These are phyloP conservation scores for Aureobasidium sp. DNA, from an alignment of 2,329 filamentous ascomycete genomes.

Conservation along the genomic window DNA sequence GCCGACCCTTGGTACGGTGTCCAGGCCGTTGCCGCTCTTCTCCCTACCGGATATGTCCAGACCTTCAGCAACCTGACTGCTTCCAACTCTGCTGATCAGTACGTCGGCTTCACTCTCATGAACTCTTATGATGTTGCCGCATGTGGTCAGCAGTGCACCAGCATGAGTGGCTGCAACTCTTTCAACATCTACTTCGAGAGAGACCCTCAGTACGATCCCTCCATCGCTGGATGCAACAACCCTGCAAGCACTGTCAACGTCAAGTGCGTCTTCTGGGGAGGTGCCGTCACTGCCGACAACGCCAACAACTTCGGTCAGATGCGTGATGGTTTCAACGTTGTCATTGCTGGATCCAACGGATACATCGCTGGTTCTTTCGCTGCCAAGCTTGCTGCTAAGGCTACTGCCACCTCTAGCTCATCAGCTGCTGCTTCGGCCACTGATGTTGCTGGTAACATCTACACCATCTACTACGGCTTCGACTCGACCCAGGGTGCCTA, in stretches of 20 bases:
- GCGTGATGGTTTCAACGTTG: constrained; percentile 16
- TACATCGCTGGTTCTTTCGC: background rate
- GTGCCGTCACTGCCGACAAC: constrained; percentile 20
- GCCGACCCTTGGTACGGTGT: constrained; percentile 1
- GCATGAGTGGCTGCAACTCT: constrained; percentile 15
- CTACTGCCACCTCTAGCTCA: constrained; percentile 13
- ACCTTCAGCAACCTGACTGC: constrained; percentile 22
- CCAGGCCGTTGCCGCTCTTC: background rate
- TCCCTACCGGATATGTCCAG: constrained; percentile 18
- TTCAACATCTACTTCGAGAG: constrained; percentile 17
- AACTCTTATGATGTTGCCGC: constrained; percentile 13
- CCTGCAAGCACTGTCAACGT: constrained; percentile 28
- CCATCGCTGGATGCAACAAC: constrained; percentile 28
- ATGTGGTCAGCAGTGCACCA: constrained; percentile 13
- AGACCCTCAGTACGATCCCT: constrained; percentile 23
- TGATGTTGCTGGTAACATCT: constrained; percentile 15
- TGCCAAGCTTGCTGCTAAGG: constrained; percentile 12
- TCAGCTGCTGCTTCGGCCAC: constrained; percentile 11
- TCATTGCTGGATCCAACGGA: constrained; percentile 5
- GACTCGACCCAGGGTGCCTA: constrained; percentile 15
- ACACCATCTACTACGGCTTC: constrained; percentile 16
- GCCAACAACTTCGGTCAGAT: constrained; percentile 25
- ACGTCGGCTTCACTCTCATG: constrained; percentile 5
- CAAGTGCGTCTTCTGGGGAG: constrained; percentile 29
- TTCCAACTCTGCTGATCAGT: constrained; percentile 17